Conservation (phyloP, 176 grass and related monocot genomes). For the Juncus effusus region DNA sequence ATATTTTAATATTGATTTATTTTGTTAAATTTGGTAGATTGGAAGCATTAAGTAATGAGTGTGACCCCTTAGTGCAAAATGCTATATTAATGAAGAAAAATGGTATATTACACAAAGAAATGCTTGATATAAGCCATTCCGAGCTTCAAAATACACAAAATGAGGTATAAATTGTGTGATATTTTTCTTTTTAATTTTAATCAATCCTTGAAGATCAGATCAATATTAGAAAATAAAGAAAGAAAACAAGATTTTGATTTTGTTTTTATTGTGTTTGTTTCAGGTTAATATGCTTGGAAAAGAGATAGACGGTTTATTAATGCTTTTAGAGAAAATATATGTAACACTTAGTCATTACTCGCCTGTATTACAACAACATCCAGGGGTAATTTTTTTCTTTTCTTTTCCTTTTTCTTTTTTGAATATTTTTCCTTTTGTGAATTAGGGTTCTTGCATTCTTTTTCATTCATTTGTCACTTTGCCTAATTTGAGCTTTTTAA, state of each 20-base stretch:
- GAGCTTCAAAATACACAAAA: slow-evolving; percentile 71
- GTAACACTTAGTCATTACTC: slow-evolving; percentile 80
- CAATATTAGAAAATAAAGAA: neutral
- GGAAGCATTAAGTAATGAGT: slow-evolving; percentile 44
- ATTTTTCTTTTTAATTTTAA: neutral
- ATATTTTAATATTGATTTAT: neutral
- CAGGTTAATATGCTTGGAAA: slow-evolving; percentile 78
- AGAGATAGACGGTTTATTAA: slow-evolving; percentile 69
- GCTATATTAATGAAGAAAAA: slow-evolving; percentile 61
- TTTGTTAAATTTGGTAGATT: slow-evolving; percentile 42
- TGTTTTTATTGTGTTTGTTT: neutral
- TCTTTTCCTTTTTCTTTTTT: slow-evolving; percentile 15
- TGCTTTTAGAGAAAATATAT: slow-evolving; percentile 86
- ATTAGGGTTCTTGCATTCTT: too few species aligned
- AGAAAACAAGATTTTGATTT: neutral
- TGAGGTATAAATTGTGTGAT: slow-evolving; percentile 46
- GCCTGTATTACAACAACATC: slow-evolving; percentile 77
- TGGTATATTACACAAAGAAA: slow-evolving; percentile 62
- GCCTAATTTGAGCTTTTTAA: neutral
- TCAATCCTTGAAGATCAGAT: neutral
- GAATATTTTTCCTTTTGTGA: too few species aligned
- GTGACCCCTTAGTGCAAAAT: slow-evolving; percentile 50
- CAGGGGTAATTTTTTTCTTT: slow-evolving; percentile 55
- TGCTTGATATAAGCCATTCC: slow-evolving; percentile 57
- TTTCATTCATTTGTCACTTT: slow-evolving; percentile 18